These are phyloP conservation scores for Xylaria bambusicola DNA, from an alignment of 495 filamentous ascomycete species.

Conservation along the genomic window DNA sequence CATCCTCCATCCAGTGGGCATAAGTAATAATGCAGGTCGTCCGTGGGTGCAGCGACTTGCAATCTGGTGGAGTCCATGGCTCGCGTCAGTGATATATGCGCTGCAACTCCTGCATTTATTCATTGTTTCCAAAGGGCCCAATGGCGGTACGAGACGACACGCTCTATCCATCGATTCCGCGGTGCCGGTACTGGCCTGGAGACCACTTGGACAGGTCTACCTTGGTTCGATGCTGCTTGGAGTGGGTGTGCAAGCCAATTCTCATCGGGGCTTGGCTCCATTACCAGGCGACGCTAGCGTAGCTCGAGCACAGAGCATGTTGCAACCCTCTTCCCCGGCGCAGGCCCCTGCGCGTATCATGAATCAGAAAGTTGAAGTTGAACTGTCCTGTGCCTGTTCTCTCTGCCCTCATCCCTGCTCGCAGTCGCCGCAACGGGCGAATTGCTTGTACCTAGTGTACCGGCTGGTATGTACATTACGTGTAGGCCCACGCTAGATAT, in stretches of 20 bases:
- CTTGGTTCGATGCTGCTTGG: no score
- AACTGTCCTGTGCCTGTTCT: no score
- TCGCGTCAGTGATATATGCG: neutral
- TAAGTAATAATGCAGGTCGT: no score
- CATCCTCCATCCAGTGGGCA: no score
- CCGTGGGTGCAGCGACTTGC: neutral
- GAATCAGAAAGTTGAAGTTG: neutral
- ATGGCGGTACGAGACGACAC: neutral
- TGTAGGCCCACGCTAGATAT: no score
- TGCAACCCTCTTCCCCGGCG: constrained; percentile 9
- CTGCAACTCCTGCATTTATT: constrained; percentile 3
- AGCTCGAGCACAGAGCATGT: constrained; percentile 12
- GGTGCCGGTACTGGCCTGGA: no score
- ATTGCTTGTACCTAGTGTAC: no score
- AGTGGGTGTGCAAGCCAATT: no score
- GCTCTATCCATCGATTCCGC: neutral
- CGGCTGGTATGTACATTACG: no score
- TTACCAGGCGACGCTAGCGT: constrained; percentile 10
- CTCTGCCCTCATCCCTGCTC: neutral
- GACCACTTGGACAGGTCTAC: no score
- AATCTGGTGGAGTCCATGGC: neutral
- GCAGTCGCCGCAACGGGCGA: neutral
- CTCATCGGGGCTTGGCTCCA: neutral
- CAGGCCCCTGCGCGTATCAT: neutral
- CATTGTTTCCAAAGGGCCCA: neutral